Evolutionary conservation across 1,139 yeast genomes (phyloP).

Genomic region (Sugiyamaella xylanicola): DNA sequence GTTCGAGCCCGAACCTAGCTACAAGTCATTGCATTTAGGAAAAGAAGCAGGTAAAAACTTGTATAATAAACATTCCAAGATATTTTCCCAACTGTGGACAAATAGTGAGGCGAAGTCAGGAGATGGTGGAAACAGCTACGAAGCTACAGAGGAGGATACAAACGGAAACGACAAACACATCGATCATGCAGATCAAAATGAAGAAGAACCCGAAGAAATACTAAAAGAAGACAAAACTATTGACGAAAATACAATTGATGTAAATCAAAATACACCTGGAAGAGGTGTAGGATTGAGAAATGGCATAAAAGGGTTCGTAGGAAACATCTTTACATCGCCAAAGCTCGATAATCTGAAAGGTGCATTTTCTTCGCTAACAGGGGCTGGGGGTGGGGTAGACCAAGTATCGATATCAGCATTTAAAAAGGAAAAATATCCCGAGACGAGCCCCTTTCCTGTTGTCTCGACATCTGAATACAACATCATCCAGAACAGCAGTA

Average conservation of each 20-base stretch:
- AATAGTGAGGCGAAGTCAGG: background rate
- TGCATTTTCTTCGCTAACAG: slow-evolving; percentile 9
- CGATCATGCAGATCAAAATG: background rate
- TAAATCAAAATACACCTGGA: background rate
- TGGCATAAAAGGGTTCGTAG: background rate
- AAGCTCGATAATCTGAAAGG: slow-evolving; percentile 4
- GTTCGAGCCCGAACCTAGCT: slow-evolving; percentile 13
- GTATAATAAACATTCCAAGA: slow-evolving; percentile 3
- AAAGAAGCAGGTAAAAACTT: slow-evolving; percentile 4
- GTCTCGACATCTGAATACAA: slow-evolving; percentile 13
- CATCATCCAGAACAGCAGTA: slow-evolving; percentile 5
- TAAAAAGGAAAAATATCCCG: slow-evolving; percentile 4
- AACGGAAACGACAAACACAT: background rate
- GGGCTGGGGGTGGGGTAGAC: background rate
- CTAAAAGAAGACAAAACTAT: background rate
- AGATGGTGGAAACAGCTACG: background rate
- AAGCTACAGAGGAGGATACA: background rate
- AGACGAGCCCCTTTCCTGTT: slow-evolving; percentile 14
- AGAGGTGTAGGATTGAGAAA: background rate
- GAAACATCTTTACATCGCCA: background rate
- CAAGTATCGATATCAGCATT: slow-evolving; percentile 8
- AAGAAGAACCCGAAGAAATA: background rate
- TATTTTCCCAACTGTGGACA: background rate
- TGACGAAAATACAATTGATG: background rate
- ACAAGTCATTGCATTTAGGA: slow-evolving; percentile 10